A percentile compares a stretch with the other conserved stretches of the same genome.
These are phyloP conservation scores for Myriangium duriaei DNA, from an alignment of 2,329 filamentous ascomycete genomes.

Conservation along the genomic window DNA sequence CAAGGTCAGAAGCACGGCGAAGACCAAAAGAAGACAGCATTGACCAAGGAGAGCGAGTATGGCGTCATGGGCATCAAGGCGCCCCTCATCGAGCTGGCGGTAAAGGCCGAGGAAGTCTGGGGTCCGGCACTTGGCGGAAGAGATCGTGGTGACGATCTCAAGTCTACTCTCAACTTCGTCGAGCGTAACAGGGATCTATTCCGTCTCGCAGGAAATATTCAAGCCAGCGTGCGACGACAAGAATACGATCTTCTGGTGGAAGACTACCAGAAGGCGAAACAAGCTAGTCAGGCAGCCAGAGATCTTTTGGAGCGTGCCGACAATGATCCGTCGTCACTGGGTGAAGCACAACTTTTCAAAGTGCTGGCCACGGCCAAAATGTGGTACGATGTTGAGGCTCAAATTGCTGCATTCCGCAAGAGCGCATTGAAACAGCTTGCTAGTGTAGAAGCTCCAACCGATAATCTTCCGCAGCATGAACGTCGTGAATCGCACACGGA, in stretches of 20 bases:
- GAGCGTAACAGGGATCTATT: constrained; percentile 72
- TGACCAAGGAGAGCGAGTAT: constrained; percentile 86
- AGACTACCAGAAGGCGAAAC: constrained; percentile 72
- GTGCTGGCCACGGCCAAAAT: constrained; percentile 81
- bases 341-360: constrained; percentile 70
- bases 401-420: constrained; percentile 75
- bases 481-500: constrained; percentile 79
- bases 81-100: constrained; percentile 76
- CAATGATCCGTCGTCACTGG: constrained; percentile 42
- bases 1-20: constrained; percentile 22
- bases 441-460: constrained; percentile 42
- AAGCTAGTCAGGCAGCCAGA: constrained; percentile 66
- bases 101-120: constrained; percentile 96
- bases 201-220: constrained; percentile 63
- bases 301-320: constrained; percentile 48
- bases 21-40: constrained; percentile 73
- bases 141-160: constrained; percentile 80
- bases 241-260: constrained; percentile 84
- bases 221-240: constrained; percentile 76
- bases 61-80: constrained; percentile 78
- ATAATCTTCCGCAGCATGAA: constrained; percentile 35
- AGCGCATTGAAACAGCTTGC: constrained; percentile 77
- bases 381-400: constrained; percentile 87
- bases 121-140: constrained; percentile 82
- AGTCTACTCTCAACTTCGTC: constrained; percentile 60